phyloP scores from a whole-genome alignment of 345 rosid genomes.

The Durio zibethinus region DNA sequence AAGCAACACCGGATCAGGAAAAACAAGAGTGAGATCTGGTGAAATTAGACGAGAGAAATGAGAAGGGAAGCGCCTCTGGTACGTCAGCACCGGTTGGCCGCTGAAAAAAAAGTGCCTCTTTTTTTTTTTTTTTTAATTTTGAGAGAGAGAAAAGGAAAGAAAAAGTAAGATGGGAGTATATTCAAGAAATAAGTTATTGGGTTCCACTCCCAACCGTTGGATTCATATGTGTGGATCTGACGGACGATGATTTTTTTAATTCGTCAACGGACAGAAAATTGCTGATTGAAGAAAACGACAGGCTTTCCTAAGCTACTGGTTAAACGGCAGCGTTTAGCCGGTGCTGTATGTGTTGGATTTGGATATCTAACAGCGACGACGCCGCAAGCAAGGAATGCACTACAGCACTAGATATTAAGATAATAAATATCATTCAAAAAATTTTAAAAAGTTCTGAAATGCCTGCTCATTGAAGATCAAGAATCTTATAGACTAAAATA shows the following conservation, averaged over 20 bases:
- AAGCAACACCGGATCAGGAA: constrained; percentile 37
- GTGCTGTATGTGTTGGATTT: not conserved
- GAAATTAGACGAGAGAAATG: constrained; percentile 20
- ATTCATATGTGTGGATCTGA: constrained; percentile 3
- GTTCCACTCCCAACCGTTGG: constrained; percentile 10
- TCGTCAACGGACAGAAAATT: constrained; percentile 7
- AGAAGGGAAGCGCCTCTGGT: constrained; percentile 29
- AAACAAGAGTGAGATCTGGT: constrained; percentile 29
- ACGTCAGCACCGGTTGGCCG: constrained; percentile 50
- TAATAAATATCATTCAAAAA: too few relatives aligned
- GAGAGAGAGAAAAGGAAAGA: not conserved
- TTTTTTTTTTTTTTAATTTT: not conserved
- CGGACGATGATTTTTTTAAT: not conserved
- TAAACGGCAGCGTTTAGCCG: not conserved
- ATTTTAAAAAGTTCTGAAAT: too few relatives aligned
- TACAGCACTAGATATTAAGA: too few relatives aligned
- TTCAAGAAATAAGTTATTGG: not conserved
- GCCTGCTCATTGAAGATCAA: too few relatives aligned
- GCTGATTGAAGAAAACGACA: not conserved
- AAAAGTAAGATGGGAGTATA: not conserved
- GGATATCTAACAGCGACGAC: too few relatives aligned
- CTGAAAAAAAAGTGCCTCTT: constrained; percentile 11
- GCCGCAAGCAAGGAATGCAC: too few relatives aligned
- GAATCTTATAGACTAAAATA: too few relatives aligned
- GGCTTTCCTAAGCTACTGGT: not conserved